Evolutionary conservation across 305 asterid genomes (phyloP), one percentile per base, ranked within the genome.

Genomic region (Solanum hybrid): DNA sequence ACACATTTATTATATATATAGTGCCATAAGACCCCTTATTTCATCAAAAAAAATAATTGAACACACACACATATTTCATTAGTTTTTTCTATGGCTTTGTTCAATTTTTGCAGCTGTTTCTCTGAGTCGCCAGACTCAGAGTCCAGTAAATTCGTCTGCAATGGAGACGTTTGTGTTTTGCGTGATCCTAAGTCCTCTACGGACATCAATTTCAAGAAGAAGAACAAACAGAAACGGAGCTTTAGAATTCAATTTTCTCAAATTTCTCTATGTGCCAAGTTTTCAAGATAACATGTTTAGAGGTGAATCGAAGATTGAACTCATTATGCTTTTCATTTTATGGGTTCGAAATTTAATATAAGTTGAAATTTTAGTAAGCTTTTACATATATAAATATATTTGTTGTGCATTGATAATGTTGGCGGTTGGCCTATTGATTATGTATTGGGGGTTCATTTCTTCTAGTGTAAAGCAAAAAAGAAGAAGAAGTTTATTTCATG

Each of bases 161-260:
- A 87, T 4, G 94, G 93, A 9, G 92, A 93, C 32, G 91, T 91
- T 26, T 93, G 94, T 31, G 89, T 90, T 88, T 60, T 91, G 26
- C 38, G 76, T 38, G 26, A 80, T 80, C 26, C 69, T n/a, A 40
- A 40, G 24, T 24, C 86, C 0, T 80, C 86, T 5, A 3, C 34
- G 20, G 66, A 38, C 34, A 80, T 7, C 35, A 24, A 38, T 14
- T 0, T 80, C 86, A 37, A 88, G 66, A 73, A 24, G 64, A 85
- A 69, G 85, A 35, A 87, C 20, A 89, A 88, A 77, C 79, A 90
- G 16, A 87, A 51, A 5, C 46, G 89, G 31, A 10, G 51, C 26
- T 26, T 38, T 64, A 71, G 79, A 35, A 22, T 17, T 73, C 82
- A 66, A 7, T 71, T 79, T 46, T 76, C 92, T 22, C 90, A 71